Base-by-base conservation (phyloP, 2,329 filamentous ascomycete species). In the Metarhizium anisopliae region DNA sequence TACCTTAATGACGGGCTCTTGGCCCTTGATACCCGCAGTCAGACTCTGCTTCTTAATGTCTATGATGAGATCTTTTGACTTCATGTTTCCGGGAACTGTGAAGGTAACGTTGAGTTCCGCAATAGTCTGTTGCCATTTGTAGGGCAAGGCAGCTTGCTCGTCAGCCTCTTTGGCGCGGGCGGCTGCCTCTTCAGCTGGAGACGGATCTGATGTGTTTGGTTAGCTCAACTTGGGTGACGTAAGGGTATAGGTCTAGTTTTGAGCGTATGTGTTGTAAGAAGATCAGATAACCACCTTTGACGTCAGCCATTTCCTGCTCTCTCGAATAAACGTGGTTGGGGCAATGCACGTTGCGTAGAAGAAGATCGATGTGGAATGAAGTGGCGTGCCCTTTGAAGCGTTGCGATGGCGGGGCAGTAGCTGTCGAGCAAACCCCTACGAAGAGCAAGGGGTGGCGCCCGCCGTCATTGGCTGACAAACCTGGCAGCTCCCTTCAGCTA, bases 121-220 rank as follows among this genome's bases (percentile, higher is more conserved):
- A 69, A 99, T 96, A 29, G 88, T 92, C 75, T 99, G 94, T 11
- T 82, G 88, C 94, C 94, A 99, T 76, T 95, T 94, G 84, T 99
- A 99, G 1, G 94, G 94, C 47, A 99, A 85, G 29, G 86, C 83
- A 47, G 85, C 87, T 77, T 99, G 94, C 75, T 99, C 94, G 64
- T 86, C 87, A 56, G 82, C 78, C 75, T 99, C 91, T 69, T 86
- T 85, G 59, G 84, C 86, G 61, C 76, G 77, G 56, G 80, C 78
- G 20, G 81, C 81, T 11, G 79, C 83, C 62, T 78, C 75, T 61
- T 83, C 77, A 59, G 80, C 82, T 57, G 79, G 73, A 25, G 75
- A 78, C 55, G 70, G 74, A 65, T 85, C 82, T 79, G 63, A 6
- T 25, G 40, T 52, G 11, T 2, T n/a, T 8, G 25, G 51, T 57